Evolutionary conservation across 2,329 filamentous ascomycete species (phyloP), one percentile per base, ranked within the genome.

Genomic region (Phaeosphaeriaceae sp.): DNA sequence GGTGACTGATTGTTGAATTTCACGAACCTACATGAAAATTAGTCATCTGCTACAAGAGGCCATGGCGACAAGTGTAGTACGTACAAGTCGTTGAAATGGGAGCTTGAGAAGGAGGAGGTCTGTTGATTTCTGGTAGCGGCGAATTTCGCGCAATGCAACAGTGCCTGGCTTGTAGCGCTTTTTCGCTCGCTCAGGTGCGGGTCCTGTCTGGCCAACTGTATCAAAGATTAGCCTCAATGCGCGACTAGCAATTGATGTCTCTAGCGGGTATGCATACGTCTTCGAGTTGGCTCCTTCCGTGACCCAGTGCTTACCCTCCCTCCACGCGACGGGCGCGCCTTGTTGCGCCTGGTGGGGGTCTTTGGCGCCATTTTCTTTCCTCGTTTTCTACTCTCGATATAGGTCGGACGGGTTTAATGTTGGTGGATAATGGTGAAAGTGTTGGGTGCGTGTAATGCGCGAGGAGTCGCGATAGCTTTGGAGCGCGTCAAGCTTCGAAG

Each of bases 61-160:
- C 12, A 15, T n/a, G 9, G 3, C 18, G 11, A 26, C 7, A 26
- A 8, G 11, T 26, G 16, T 11, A 1, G 17, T 16, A 48, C 75
- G 37, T 67, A 80, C 94, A 75, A 99, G 83, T 76, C 94, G 90
- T 82, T 97, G 91, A 84, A 99, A 99, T 55, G 94, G 94, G 59
- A 97, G 88, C 84, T 97, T 97, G 80, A 90, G 87, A 79, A 99
- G 92, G 68, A 99, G 82, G 42, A 99, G 87, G 81, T 97, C 92
- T 42, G 93, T 97, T 60, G 88, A 91, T 83, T 96, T 96, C 83
- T 97, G 93, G 84, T 97, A 97, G 74, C 90, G 89, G 83, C 93
- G 89, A 72, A 99, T 99, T 83, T 99, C 94, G 85, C 92, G 90
- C 71, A 97, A 89, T 84, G 93, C 93, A 80, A 96, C 89, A 74